A percentile compares a stretch with the other conserved stretches of the same genome.
phyloP scores from a whole-genome alignment of 2,329 filamentous ascomycete genomes.

The Sarocladium brachiariae region DNA sequence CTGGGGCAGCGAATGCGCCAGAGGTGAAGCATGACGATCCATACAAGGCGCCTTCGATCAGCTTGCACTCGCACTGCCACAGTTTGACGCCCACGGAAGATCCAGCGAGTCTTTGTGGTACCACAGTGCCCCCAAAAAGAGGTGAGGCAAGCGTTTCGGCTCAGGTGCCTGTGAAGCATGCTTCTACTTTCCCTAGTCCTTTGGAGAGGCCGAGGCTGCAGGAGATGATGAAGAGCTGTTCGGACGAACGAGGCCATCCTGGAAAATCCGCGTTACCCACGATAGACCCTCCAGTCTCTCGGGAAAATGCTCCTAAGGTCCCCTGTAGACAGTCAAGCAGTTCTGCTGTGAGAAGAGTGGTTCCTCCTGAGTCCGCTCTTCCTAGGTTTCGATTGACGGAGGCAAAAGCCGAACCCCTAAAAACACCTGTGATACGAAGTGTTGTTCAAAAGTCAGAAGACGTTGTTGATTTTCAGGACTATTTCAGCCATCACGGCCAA shows the following conservation, averaged over 20 bases:
- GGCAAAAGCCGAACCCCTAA: neutral
- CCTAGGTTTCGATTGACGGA: neutral
- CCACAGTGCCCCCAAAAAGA: neutral
- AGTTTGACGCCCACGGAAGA: neutral
- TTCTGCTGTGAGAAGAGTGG: neutral
- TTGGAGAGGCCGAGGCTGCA: constrained; percentile 19
- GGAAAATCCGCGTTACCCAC: neutral
- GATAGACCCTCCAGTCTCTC: neutral
- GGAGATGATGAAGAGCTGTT: constrained; percentile 22
- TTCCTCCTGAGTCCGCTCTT: neutral
- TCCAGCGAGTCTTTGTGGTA: neutral
- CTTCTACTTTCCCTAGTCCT: constrained; percentile 19
- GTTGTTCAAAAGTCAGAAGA: neutral
- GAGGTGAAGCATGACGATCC: constrained; percentile 13
- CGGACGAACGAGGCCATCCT: constrained; percentile 12
- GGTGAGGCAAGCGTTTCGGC: constrained; percentile 11
- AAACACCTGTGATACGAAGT: neutral
- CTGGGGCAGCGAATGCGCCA: constrained; percentile 29
- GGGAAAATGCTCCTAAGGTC: constrained; percentile 8
- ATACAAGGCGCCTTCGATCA: constrained; percentile 13
- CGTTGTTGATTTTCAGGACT: constrained; percentile 4
- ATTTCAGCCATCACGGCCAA: constrained; percentile 5
- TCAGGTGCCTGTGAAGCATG: constrained; percentile 17
- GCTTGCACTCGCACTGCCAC: constrained; percentile 11
- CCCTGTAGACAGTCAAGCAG: constrained; percentile 15